Conservation (phyloP, 108 stramenopile species). For the Cyclostephanos invisitatus region DNA sequence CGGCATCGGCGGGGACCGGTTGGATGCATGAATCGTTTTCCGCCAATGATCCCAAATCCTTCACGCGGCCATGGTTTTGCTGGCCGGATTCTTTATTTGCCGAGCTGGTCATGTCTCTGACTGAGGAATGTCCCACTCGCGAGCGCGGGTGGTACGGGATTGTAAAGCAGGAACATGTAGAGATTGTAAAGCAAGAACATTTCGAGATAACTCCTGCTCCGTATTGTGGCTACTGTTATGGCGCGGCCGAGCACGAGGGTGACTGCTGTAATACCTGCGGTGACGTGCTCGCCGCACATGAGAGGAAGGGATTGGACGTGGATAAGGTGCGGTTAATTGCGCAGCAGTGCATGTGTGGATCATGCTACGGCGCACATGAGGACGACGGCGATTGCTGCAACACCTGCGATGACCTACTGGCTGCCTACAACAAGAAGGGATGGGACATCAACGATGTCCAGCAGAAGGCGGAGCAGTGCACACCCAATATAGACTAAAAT, state of each 20-base stretch:
- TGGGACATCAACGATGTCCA: constrained; percentile 76
- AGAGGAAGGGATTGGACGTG: background rate
- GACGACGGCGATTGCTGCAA: constrained; percentile 84
- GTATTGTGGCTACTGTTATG: background rate
- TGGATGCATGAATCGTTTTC: constrained; percentile 65
- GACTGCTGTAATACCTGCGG: background rate
- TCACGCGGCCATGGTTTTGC: constrained; percentile 65
- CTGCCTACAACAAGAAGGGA: constrained; percentile 67
- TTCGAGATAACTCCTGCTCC: background rate
- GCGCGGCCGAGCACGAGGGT: background rate
- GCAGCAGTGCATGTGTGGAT: constrained; percentile 65
- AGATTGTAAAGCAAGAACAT: background rate
- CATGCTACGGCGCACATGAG: constrained; percentile 92
- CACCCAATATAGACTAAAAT: no score
- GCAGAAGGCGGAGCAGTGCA: constrained; percentile 87
- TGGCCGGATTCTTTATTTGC: constrained; percentile 77
- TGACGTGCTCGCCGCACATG: background rate
- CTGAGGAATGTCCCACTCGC: constrained; percentile 30
- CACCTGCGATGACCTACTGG: constrained; percentile 73
- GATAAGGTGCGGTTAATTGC: background rate
- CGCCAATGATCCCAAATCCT: constrained; percentile 33
- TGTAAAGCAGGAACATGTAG: constrained; percentile 17
- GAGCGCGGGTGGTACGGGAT: constrained; percentile 14
- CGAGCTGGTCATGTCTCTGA: constrained; percentile 60
- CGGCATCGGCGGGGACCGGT: constrained; percentile 39